Evolutionary conservation across 2,329 filamentous ascomycete species (phyloP), one percentile per base, ranked within the genome.

Genomic region (Calonectria fujianensis): DNA sequence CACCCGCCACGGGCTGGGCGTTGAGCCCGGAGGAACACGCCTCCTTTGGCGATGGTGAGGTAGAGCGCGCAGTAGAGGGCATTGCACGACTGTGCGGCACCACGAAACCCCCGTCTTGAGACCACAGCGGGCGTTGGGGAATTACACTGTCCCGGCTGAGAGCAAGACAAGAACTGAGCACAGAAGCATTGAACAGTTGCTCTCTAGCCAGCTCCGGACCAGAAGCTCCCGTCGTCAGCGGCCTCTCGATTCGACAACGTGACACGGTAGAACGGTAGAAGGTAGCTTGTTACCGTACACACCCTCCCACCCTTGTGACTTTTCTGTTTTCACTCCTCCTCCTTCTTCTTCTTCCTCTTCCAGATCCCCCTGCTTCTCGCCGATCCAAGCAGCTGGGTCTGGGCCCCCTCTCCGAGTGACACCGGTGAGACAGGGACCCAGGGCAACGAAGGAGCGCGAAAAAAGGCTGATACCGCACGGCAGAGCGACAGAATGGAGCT

Each of bases 391-490:
- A 31, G 52, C 37, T 59, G 52, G 52, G 52, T 59, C 52, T 29
- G 29, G 8, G 11, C 52, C 31, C 32, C 29, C 52, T 32, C 52
- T 31, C 31, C 52, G 32, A 57, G 52, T 57, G 29, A 57, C 52
- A 57, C 52, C 52, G 31, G 52, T 57, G 52, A 57, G 52, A 57
- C 52, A 57, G 31, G 52, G 29, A 14, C n/a, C 48, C 48, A 24
- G 24, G n/a, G 27, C 48, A 31, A 31, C 8, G 29, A 20, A 9
- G 29, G 50, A 24, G 14, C 11, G 24, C 13, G 50, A 51, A 29
- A 52, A 52, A 39, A 24, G 54, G 54, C 32, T 59, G 32, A n/a
- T 59, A 59, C 54, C 54, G 54, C 54, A 32, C 54, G 54, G 54
- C 57, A 61, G 35, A 61, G n/a, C n/a, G 57, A 61, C n/a, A 39